Evolutionary conservation across 768 basidiomycete genomes (phyloP).

Genomic region (Trametes sanguinea): DNA sequence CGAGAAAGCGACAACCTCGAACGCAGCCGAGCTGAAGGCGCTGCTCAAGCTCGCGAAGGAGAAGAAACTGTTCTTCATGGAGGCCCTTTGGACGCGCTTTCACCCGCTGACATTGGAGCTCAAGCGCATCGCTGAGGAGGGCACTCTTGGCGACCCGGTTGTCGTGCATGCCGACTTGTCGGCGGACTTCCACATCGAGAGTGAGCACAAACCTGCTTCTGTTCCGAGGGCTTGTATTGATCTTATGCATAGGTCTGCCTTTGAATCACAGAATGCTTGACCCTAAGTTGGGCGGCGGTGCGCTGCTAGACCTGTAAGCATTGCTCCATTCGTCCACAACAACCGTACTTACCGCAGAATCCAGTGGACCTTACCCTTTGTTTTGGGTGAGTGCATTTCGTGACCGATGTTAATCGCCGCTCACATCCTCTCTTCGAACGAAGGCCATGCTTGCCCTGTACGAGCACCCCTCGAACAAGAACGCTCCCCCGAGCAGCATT

Average conservation of each 20-base stretch:
- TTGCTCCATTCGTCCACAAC: background rate
- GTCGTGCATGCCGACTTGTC: conserved; percentile 78
- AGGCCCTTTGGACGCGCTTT: conserved; percentile 88
- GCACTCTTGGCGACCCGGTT: conserved; percentile 65
- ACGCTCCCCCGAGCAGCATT: conserved; percentile 55
- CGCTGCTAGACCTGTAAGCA: conserved; percentile 78
- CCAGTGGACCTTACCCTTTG: conserved; percentile 79
- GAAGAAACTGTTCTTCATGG: conserved; percentile 86
- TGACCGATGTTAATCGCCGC: no score
- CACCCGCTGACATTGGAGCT: conserved; percentile 68
- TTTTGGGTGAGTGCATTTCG: conserved; percentile 57
- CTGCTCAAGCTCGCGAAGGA: conserved; percentile 75
- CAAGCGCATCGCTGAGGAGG: conserved; percentile 62
- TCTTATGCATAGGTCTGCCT: conserved; percentile 51
- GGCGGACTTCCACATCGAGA: conserved; percentile 62
- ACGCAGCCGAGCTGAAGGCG: conserved; percentile 72
- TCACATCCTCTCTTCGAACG: background rate
- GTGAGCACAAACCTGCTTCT: conserved; percentile 38
- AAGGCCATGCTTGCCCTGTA: conserved; percentile 79
- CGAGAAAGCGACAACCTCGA: conserved; percentile 86
- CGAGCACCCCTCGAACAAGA: conserved; percentile 75
- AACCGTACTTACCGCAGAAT: background rate
- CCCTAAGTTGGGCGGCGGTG: conserved; percentile 80
- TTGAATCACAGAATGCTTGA: conserved; percentile 76
- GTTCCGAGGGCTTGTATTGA: background rate